phyloP scores from a whole-genome alignment of 441 rosid species.

The Eruca vesicaria region DNA sequence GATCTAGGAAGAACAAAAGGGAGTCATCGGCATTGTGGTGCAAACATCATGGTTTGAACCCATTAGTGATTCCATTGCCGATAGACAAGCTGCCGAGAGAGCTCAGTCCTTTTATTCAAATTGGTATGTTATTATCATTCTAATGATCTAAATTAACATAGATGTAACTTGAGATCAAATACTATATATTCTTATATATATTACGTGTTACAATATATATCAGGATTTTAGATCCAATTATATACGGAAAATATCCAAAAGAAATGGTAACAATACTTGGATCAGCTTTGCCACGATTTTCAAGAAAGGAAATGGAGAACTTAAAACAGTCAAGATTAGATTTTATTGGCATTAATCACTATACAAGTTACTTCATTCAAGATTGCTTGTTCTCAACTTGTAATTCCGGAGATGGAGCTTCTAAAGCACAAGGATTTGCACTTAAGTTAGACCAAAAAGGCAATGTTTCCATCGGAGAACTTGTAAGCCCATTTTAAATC shows the following conservation, averaged over 20 bases:
- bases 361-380: slow-evolving; percentile 46
- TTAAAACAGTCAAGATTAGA: slow-evolving; percentile 41
- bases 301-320: slow-evolving; percentile 39
- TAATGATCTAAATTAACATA: slow-evolving; percentile 32
- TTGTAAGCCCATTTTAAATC: slow-evolving; percentile 35
- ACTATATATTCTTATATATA: background rate
- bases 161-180: background rate
- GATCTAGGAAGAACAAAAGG: slow-evolving; percentile 53
- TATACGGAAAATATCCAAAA: slow-evolving; percentile 53
- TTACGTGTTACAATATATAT: background rate
- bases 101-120: slow-evolving; percentile 54
- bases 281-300: slow-evolving; percentile 45
- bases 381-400: slow-evolving; percentile 54
- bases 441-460: slow-evolving; percentile 30
- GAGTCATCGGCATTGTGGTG: slow-evolving; percentile 58
- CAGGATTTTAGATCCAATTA: slow-evolving; percentile 69
- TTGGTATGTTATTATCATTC: slow-evolving; percentile 39
- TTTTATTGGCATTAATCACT: slow-evolving; percentile 65
- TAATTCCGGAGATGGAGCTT: slow-evolving; percentile 46
- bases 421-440: slow-evolving; percentile 51
- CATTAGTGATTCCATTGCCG: slow-evolving; percentile 48
- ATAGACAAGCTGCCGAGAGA: slow-evolving; percentile 55
- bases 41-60: slow-evolving; percentile 63
- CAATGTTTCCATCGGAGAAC: slow-evolving; percentile 47
- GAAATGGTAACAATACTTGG: slow-evolving; percentile 60